These are phyloP conservation scores for Cephalotrichum gorgonifer DNA, from an alignment of 2,329 filamentous ascomycete species.

Conservation along the genomic window DNA sequence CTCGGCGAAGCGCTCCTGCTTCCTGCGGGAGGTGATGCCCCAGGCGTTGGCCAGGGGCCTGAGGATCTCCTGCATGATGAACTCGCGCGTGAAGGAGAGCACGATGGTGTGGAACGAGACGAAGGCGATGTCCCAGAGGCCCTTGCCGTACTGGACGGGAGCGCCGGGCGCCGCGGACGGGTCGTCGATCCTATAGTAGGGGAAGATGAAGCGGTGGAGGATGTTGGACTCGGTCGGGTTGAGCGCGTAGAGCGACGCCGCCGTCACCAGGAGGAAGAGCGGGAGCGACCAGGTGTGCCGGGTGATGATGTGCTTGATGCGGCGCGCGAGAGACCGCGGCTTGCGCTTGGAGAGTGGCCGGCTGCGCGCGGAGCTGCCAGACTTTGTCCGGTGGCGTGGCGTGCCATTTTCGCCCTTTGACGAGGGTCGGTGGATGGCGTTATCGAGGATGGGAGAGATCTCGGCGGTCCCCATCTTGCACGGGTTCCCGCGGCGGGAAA, in stretches of 20 bases:
- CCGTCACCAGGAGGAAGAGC: not conserved
- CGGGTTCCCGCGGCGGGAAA: conserved; percentile 97
- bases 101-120: conserved; percentile 84
- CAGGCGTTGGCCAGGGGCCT: conserved; percentile 64
- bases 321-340: not conserved
- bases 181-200: conserved; percentile 58
- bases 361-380: conserved; percentile 99
- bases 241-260: conserved; percentile 47
- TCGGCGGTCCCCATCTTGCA: conserved; percentile 95
- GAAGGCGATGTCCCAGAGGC: conserved; percentile 76
- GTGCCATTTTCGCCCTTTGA: conserved; percentile 48
- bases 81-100: conserved; percentile 87
- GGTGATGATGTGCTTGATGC: not conserved
- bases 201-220: conserved; percentile 72
- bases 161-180: conserved; percentile 40
- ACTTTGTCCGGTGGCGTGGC: conserved; percentile 99
- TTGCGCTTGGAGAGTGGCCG: conserved; percentile 96
- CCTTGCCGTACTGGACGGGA: conserved; percentile 73
- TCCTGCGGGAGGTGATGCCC: conserved; percentile 53
- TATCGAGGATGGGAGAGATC: conserved; percentile 99
- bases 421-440: conserved; percentile 99
- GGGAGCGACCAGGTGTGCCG: not conserved
- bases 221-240: conserved; percentile 73
- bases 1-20: conserved; percentile 90
- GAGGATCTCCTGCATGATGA: conserved; percentile 86